Percentiles rank a stretch among this genome's conserved stretches.
These are phyloP conservation scores for Ceratocystis alfenasii DNA, from an alignment of 2,329 filamentous ascomycete species.

Conservation along the genomic window DNA sequence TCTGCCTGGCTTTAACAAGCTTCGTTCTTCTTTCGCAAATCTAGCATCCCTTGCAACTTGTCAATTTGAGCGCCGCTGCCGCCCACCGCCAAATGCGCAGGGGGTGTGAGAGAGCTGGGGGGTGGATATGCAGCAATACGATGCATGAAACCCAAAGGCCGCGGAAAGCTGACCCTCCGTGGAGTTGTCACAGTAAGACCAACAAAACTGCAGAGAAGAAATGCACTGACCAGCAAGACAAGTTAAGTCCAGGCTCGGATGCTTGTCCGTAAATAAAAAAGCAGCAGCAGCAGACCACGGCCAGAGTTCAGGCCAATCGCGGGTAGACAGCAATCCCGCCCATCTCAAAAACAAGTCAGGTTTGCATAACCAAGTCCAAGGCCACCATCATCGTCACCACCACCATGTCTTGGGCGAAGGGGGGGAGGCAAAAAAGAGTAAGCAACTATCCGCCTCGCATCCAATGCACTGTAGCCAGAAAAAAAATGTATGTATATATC, in stretches of 20 bases:
- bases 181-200: not conserved
- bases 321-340: not conserved
- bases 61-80: not conserved
- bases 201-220: not conserved
- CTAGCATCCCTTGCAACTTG: constrained; percentile 1
- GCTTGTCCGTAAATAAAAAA: not conserved
- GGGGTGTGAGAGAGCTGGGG: not conserved
- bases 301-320: not conserved
- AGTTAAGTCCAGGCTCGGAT: not conserved
- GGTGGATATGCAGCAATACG: not conserved
- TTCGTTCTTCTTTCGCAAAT: too few relatives aligned
- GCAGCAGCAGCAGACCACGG: not conserved
- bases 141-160: not conserved
- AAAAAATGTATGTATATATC: not conserved
- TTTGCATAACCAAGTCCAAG: not conserved
- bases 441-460: not conserved
- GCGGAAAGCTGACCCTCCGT: constrained; percentile 13
- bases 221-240: not conserved
- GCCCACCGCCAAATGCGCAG: not conserved
- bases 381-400: not conserved
- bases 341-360: not conserved
- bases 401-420: not conserved
- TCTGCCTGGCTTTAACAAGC: not conserved
- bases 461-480: too few relatives aligned
- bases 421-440: not conserved